Conservation (phyloP, 768 basidiomycete species). For the Epithele typhae region DNA sequence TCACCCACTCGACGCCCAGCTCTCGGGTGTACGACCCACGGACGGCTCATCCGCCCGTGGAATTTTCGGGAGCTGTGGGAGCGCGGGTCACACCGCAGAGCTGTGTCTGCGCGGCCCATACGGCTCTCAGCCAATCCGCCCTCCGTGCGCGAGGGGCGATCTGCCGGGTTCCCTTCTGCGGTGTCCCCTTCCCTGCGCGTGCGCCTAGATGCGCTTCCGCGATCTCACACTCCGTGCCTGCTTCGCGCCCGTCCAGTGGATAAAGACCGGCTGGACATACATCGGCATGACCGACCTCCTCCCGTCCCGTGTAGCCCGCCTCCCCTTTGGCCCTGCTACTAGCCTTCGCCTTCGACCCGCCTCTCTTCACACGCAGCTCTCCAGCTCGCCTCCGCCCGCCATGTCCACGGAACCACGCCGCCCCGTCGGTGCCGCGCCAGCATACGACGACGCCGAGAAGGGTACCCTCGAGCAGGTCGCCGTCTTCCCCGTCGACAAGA, state of each 20-base stretch:
- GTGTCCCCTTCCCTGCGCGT: slow-evolving; percentile 5
- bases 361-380: background rate
- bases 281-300: slow-evolving; percentile 10
- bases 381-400: background rate
- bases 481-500: slow-evolving; percentile 16
- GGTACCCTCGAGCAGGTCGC: slow-evolving; percentile 41
- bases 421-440: slow-evolving; percentile 30
- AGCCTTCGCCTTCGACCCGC: background rate
- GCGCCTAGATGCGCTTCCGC: slow-evolving; percentile 8
- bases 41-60: slow-evolving; percentile 12
- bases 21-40: slow-evolving; percentile 8
- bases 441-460: slow-evolving; percentile 54
- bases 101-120: slow-evolving; percentile 5
- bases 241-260: slow-evolving; percentile 13
- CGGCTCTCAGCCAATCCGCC: slow-evolving; percentile 13
- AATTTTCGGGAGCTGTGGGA: slow-evolving; percentile 15
- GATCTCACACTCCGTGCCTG: slow-evolving; percentile 18
- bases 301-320: slow-evolving; percentile 17
- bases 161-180: slow-evolving; percentile 12
- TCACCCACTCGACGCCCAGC: slow-evolving; percentile 3
- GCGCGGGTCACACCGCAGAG: slow-evolving; percentile 13
- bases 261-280: slow-evolving; percentile 16
- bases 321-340: slow-evolving; percentile 9
- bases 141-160: slow-evolving; percentile 12
- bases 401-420: slow-evolving; percentile 16